A percentile compares a stretch with the other conserved stretches of the same genome.
These are phyloP conservation scores for Skeletonema grethae DNA, from an alignment of 108 stramenopile genomes.

Conservation along the genomic window DNA sequence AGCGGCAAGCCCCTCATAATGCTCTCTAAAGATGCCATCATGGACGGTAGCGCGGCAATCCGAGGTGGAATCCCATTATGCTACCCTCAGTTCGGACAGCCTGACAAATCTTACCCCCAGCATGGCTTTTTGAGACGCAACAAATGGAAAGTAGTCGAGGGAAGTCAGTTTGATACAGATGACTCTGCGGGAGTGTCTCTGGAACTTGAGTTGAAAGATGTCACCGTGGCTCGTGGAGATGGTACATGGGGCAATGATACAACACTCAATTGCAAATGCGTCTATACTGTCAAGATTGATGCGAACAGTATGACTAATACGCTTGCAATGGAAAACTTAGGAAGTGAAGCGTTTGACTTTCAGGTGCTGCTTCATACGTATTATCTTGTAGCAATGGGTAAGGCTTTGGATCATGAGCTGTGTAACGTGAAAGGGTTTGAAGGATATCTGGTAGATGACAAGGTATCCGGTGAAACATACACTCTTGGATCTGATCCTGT, in stretches of 20 bases:
- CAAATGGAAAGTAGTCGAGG: slow-evolving; percentile 55
- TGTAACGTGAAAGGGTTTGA: slow-evolving; percentile 72
- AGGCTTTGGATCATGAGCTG: slow-evolving; percentile 53
- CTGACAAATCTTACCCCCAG: slow-evolving; percentile 73
- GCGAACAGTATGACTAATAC: slow-evolving; percentile 55
- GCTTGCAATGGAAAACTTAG: slow-evolving; percentile 67
- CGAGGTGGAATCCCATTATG: slow-evolving; percentile 84
- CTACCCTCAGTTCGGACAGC: slow-evolving; percentile 86
- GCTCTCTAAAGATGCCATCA: slow-evolving; percentile 68
- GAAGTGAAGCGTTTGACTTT: slow-evolving; percentile 54
- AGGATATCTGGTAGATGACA: slow-evolving; percentile 58
- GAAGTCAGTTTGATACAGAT: slow-evolving; percentile 36
- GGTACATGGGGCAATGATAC: slow-evolving; percentile 62
- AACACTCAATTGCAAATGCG: slow-evolving; percentile 31
- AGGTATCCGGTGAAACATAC: slow-evolving; percentile 54
- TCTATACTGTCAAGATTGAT: slow-evolving; percentile 44
- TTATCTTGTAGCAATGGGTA: slow-evolving; percentile 56
- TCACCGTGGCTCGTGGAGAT: slow-evolving; percentile 55
- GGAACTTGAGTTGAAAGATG: slow-evolving; percentile 63
- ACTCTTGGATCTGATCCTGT: slow-evolving; percentile 53
- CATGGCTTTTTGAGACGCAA: slow-evolving; percentile 84
- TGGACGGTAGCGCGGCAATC: slow-evolving; percentile 81
- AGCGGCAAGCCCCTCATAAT: slow-evolving; percentile 63
- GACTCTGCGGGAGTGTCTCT: slow-evolving; percentile 57
- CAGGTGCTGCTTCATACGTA: slow-evolving; percentile 82